Evolutionary conservation across 1,139 yeast genomes (phyloP).

Genomic region (Debaryomyces robertsiae): DNA sequence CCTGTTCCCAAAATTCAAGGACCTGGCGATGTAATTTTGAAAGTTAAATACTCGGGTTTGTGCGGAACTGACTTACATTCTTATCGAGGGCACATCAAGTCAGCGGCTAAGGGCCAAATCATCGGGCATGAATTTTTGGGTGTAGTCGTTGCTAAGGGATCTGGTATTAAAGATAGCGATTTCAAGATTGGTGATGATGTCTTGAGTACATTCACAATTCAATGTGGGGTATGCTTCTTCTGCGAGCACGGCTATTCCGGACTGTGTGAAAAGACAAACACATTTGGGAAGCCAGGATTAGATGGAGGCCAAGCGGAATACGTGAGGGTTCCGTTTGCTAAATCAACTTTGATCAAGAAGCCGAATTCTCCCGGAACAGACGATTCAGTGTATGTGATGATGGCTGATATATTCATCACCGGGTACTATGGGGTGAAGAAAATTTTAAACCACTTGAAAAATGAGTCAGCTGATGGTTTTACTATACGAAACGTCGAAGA

Average conservation of each 20-base stretch:
- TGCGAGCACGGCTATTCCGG: slow-evolving; percentile 56
- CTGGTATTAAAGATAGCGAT: slow-evolving; percentile 27
- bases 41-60: slow-evolving; percentile 55
- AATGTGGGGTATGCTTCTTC: slow-evolving; percentile 59
- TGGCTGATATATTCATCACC: slow-evolving; percentile 71
- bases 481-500: slow-evolving; percentile 27
- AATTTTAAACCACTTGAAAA: slow-evolving; percentile 44
- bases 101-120: slow-evolving; percentile 40
- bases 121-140: slow-evolving; percentile 58
- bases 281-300: slow-evolving; percentile 56
- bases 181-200: slow-evolving; percentile 49
- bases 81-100: slow-evolving; percentile 56
- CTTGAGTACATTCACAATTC: slow-evolving; percentile 54
- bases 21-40: slow-evolving; percentile 52
- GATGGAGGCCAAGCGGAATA: slow-evolving; percentile 66
- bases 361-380: slow-evolving; percentile 36
- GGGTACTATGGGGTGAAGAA: slow-evolving; percentile 60
- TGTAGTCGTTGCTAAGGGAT: slow-evolving; percentile 41
- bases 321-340: slow-evolving; percentile 60
- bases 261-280: slow-evolving; percentile 52
- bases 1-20: slow-evolving; percentile 45
- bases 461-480: slow-evolving; percentile 22
- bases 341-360: slow-evolving; percentile 47
- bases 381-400: slow-evolving; percentile 53
- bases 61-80: slow-evolving; percentile 68